Evolutionary conservation across 257 asterid genomes (phyloP).

Genomic region (Lithospermum erythrorhizon): DNA sequence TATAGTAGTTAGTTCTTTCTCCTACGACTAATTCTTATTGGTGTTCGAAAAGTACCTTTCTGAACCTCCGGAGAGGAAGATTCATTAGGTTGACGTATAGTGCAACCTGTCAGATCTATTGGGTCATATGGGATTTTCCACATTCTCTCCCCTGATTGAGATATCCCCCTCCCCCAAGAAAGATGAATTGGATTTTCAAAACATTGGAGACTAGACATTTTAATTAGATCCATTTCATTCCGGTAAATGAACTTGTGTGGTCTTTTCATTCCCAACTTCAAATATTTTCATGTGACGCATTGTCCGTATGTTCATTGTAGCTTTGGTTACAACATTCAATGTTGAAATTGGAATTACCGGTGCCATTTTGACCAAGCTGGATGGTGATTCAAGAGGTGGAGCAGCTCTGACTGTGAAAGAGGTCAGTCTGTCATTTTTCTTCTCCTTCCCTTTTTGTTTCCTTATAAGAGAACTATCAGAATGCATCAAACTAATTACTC

Average conservation of each 20-base stretch:
- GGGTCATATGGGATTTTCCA: too few species aligned
- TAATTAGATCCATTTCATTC: too few species aligned
- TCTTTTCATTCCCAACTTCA: neutral
- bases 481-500: neutral
- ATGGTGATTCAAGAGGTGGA: conserved; percentile 99
- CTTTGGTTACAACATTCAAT: conserved; percentile 89
- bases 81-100: too few species aligned
- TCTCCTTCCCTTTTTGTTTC: conserved; percentile 1
- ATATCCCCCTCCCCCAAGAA: too few species aligned
- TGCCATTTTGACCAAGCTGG: conserved; percentile 90
- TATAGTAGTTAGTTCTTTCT: too few species aligned
- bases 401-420: conserved; percentile 97
- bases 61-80: too few species aligned
- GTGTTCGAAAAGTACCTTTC: too few species aligned
- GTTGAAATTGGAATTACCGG: conserved; percentile 98
- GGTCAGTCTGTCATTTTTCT: conserved; percentile 29
- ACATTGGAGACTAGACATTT: too few species aligned
- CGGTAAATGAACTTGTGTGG: neutral
- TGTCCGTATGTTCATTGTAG: conserved; percentile 22
- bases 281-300: neutral
- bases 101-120: too few species aligned
- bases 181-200: too few species aligned
- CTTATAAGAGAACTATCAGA: neutral
- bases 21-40: too few species aligned
- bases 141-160: too few species aligned